Conservation (phyloP, 2,329 filamentous ascomycete genomes). For the Monilinia fructigena region DNA sequence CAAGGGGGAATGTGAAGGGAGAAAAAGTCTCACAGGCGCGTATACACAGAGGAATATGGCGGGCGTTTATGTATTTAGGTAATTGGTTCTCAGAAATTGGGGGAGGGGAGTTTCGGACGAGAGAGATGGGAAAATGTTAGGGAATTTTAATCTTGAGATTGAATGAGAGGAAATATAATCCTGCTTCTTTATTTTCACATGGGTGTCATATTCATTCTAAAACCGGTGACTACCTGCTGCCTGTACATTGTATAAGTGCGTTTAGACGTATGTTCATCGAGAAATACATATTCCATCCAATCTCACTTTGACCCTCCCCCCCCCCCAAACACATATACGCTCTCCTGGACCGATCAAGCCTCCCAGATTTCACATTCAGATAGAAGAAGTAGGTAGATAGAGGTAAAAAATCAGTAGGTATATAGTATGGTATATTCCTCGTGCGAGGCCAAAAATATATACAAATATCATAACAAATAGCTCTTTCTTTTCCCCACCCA, state of each 20-base stretch:
- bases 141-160: background rate
- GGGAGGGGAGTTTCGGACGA: background rate
- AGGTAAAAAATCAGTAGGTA: no score
- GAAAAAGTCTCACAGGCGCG: background rate
- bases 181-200: background rate
- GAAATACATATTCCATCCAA: no score
- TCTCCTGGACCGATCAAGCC: background rate
- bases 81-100: background rate
- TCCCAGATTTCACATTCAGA: background rate
- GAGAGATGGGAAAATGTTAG: background rate
- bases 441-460: background rate
- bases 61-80: background rate
- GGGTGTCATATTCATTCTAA: background rate
- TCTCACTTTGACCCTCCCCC: no score
- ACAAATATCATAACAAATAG: conserved; percentile 12
- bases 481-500: conserved; percentile 9
- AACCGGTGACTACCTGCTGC: background rate
- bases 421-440: background rate
- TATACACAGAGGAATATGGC: background rate
- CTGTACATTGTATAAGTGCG: background rate
- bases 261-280: background rate
- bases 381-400: background rate
- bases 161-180: background rate
- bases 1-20: background rate
- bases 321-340: background rate